Evolutionary conservation across 257 asterid genomes (phyloP).

Genomic region (Nicotiana paniculata): DNA sequence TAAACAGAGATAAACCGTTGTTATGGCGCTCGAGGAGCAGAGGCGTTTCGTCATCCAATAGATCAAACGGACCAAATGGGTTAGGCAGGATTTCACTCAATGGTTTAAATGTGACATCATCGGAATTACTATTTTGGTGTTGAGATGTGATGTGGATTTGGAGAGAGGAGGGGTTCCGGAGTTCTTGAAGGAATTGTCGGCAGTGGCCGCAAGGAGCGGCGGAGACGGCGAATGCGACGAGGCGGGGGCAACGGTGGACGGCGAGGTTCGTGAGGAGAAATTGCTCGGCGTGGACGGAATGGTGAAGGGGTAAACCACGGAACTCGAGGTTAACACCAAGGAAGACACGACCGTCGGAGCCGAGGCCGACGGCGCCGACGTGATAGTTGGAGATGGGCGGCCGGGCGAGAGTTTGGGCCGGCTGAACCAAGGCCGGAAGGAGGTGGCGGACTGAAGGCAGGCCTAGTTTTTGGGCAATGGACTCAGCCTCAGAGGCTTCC

Average conservation of each 20-base stretch:
- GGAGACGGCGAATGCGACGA: slow-evolving; percentile 65
- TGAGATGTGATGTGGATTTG: slow-evolving; percentile 45
- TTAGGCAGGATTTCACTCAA: slow-evolving; percentile 43
- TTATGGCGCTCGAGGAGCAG: slow-evolving; percentile 55
- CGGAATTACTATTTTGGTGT: background rate
- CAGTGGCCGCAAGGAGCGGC: slow-evolving; percentile 98
- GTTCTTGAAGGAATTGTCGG: slow-evolving; percentile 87
- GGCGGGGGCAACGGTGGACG: slow-evolving; percentile 48
- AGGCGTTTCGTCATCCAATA: slow-evolving; percentile 56
- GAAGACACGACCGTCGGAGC: slow-evolving; percentile 77
- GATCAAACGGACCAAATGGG: slow-evolving; percentile 82
- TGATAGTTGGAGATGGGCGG: slow-evolving; percentile 76
- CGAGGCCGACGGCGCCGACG: slow-evolving; percentile 86
- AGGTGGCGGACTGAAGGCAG: slow-evolving; percentile 66
- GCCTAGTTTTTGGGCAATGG: slow-evolving; percentile 45
- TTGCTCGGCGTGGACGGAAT: slow-evolving; percentile 91
- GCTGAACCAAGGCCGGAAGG: slow-evolving; percentile 60
- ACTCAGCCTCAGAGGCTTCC: slow-evolving; percentile 56
- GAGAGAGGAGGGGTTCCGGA: slow-evolving; percentile 50
- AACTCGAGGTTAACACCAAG: slow-evolving; percentile 85
- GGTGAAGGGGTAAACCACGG: slow-evolving; percentile 71
- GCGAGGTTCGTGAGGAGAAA: slow-evolving; percentile 63
- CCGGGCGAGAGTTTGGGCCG: slow-evolving; percentile 68
- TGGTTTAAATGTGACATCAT: slow-evolving; percentile 30
- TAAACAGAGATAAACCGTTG: slow-evolving; percentile 26